These are phyloP conservation scores for Wickerhamiella sorbophila DNA, from an alignment of 805 yeast species.

Conservation along the genomic window DNA sequence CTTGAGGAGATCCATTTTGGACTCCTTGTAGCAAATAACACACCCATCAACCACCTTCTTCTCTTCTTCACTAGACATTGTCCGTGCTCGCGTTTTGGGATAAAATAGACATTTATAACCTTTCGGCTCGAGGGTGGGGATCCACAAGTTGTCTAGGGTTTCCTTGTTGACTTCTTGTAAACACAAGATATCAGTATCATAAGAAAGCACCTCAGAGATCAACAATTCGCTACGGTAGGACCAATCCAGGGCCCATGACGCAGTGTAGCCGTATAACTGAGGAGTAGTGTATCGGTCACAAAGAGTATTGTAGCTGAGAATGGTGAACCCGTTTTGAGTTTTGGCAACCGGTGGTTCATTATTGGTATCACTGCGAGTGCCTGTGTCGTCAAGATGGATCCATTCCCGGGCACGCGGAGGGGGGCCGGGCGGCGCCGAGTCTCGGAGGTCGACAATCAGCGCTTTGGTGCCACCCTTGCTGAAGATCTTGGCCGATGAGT, in stretches of 20 bases:
- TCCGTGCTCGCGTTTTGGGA: conserved; percentile 82
- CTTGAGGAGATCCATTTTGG: conserved; percentile 55
- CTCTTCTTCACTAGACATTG: conserved; percentile 58
- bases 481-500: conserved; percentile 46
- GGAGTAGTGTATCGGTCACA: conserved; percentile 95
- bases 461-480: conserved; percentile 78
- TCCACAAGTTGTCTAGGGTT: conserved; percentile 77
- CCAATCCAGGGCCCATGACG: conserved; percentile 96
- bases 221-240: conserved; percentile 69
- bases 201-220: conserved; percentile 53
- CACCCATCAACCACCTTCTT: conserved; percentile 94
- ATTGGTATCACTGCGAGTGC: neutral
- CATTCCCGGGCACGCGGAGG: conserved; percentile 70
- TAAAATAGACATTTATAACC: conserved; percentile 77
- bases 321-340: conserved; percentile 37
- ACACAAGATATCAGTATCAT: conserved; percentile 67
- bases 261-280: conserved; percentile 83
- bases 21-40: conserved; percentile 72
- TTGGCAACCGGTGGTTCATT: conserved; percentile 11
- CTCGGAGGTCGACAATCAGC: conserved; percentile 66
- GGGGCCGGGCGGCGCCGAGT: conserved; percentile 53
- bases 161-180: conserved; percentile 90
- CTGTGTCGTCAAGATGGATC: conserved; percentile 60
- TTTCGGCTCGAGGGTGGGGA: conserved; percentile 49
- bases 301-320: conserved; percentile 77